Conservation (phyloP, 306 rosid genomes). For the Canavalia gladiata region DNA sequence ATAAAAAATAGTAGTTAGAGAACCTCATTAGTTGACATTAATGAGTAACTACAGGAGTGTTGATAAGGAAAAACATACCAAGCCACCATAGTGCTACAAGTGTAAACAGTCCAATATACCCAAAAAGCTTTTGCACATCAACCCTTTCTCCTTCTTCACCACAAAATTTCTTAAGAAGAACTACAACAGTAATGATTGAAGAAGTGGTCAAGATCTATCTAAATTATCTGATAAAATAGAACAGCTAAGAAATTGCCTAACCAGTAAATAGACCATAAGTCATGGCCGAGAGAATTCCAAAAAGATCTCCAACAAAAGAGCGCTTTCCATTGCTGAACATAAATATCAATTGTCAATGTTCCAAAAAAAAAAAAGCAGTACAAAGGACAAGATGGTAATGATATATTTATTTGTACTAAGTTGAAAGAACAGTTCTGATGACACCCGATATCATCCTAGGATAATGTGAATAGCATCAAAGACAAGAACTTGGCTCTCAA, state of each 20-base stretch:
- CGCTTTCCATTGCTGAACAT: slow-evolving; percentile 72
- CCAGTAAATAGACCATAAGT: slow-evolving; percentile 90
- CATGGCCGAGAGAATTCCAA: slow-evolving; percentile 89
- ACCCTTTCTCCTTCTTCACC: slow-evolving; percentile 89
- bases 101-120: slow-evolving; percentile 89
- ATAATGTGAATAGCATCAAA: neutral
- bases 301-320: slow-evolving; percentile 84
- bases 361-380: slow-evolving; percentile 46
- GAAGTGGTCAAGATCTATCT: slow-evolving; percentile 9
- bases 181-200: slow-evolving; percentile 52
- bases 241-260: slow-evolving; percentile 47
- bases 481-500: slow-evolving; percentile 16
- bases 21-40: neutral
- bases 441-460: slow-evolving; percentile 13
- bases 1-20: neutral
- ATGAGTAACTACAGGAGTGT: slow-evolving; percentile 29
- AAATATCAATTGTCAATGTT: slow-evolving; percentile 58
- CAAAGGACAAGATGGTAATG: slow-evolving; percentile 45
- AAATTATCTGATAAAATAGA: slow-evolving; percentile 22
- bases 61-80: slow-evolving; percentile 55
- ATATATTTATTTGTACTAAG: slow-evolving; percentile 8
- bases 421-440: slow-evolving; percentile 13
- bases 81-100: slow-evolving; percentile 91
- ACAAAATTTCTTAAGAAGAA: slow-evolving; percentile 80
- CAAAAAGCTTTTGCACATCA: slow-evolving; percentile 91